Percentiles rank a stretch among this genome's conserved stretches.
Conservation (phyloP, 768 basidiomycete genomes). For the Calocybe indica region DNA sequence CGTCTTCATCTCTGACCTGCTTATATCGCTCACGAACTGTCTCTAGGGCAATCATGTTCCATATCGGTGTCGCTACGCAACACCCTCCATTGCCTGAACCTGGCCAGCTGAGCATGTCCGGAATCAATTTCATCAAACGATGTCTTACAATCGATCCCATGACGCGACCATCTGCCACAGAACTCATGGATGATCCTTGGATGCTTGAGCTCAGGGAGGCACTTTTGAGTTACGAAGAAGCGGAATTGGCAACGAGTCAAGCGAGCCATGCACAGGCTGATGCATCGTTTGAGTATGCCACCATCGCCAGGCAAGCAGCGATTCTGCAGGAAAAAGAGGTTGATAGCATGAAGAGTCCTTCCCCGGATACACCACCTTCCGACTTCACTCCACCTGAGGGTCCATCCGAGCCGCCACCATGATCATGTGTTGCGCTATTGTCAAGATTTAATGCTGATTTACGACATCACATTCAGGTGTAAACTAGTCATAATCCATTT, state of each 20-base stretch:
- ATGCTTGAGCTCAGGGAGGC: slow-evolving; percentile 78
- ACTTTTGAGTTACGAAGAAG: slow-evolving; percentile 61
- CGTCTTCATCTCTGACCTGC: background rate
- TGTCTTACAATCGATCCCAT: slow-evolving; percentile 87
- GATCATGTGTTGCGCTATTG: background rate
- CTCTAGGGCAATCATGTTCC: slow-evolving; percentile 98
- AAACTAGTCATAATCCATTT: slow-evolving; percentile 5
- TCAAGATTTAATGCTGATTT: too few relatives aligned
- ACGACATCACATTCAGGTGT: background rate
- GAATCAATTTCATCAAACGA: slow-evolving; percentile 90
- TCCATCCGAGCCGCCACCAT: slow-evolving; percentile 3
- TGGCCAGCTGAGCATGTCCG: slow-evolving; percentile 79
- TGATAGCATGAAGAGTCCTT: slow-evolving; percentile 45
- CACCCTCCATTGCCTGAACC: slow-evolving; percentile 94
- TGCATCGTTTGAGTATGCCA: slow-evolving; percentile 42
- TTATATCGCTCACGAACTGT: background rate
- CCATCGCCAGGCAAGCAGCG: slow-evolving; percentile 50
- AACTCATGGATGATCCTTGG: slow-evolving; percentile 88
- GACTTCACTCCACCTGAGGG: slow-evolving; percentile 14
- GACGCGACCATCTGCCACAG: slow-evolving; percentile 75
- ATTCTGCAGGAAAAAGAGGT: slow-evolving; percentile 56
- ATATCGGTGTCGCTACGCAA: slow-evolving; percentile 94
- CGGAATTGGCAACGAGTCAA: slow-evolving; percentile 46
- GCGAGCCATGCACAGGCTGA: slow-evolving; percentile 40
- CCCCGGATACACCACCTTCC: slow-evolving; percentile 43